These are phyloP conservation scores for Trifolium fragiferum DNA, from an alignment of 306 rosid species.

Conservation along the genomic window DNA sequence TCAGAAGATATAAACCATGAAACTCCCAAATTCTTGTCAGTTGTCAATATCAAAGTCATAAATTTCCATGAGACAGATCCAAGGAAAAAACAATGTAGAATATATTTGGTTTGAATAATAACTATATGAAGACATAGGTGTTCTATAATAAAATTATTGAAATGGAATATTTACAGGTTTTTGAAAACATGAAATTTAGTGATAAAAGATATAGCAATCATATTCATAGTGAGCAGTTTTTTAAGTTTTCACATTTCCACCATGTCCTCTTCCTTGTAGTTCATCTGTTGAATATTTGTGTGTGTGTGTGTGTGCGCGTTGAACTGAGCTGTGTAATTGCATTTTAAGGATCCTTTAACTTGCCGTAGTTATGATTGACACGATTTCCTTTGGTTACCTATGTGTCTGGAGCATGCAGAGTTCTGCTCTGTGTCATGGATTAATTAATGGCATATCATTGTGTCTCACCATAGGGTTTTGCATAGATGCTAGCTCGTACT, in stretches of 20 bases:
- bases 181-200: neutral
- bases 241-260: neutral
- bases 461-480: neutral
- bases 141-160: neutral
- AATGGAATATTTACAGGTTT: neutral
- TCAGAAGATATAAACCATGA: neutral
- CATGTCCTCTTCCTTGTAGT: neutral
- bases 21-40: neutral
- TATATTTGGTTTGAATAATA: neutral
- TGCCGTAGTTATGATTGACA: neutral
- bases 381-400: neutral
- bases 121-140: neutral
- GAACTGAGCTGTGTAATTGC: neutral
- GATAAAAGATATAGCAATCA: neutral
- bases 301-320: neutral
- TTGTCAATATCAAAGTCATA: neutral
- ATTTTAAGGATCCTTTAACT: neutral
- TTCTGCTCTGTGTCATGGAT: neutral
- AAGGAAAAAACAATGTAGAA: neutral
- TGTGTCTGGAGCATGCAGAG: conserved; percentile 1
- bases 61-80: neutral
- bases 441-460: neutral
- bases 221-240: neutral
- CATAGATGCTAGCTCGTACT: conserved; percentile 12
- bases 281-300: neutral